phyloP scores from a whole-genome alignment of 768 basidiomycete species.

The Xanthoconium stramineum region DNA sequence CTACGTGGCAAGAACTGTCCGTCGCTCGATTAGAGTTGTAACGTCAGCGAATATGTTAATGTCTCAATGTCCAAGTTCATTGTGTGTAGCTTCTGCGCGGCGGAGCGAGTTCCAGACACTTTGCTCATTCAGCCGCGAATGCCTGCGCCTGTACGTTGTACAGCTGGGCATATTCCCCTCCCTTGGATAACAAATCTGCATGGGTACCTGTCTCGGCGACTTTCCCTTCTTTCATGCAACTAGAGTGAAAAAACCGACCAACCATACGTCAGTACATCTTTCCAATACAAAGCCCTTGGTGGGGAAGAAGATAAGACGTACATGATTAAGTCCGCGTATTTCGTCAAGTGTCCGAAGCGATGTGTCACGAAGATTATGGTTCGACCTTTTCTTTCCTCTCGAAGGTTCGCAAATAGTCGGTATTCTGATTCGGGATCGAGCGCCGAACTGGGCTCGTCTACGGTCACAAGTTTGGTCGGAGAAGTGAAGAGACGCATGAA shows the following conservation, averaged over 20 bases:
- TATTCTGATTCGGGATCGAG: conserved; percentile 37
- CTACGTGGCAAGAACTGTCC: too few relatives aligned
- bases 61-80: too few relatives aligned
- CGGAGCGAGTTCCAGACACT: too few relatives aligned
- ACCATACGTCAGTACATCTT: neutral
- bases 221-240: conserved; percentile 33
- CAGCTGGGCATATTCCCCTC: conserved; percentile 33
- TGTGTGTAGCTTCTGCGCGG: too few relatives aligned
- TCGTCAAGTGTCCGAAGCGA: conserved; percentile 38
- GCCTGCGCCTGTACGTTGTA: conserved; percentile 34
- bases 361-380: conserved; percentile 43
- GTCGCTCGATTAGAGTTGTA: too few relatives aligned
- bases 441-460: conserved; percentile 39
- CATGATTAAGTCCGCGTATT: conserved; percentile 37
- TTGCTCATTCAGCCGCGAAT: conserved; percentile 10
- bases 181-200: conserved; percentile 23
- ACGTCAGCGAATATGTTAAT: too few relatives aligned
- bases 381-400: conserved; percentile 27
- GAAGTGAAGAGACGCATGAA: conserved; percentile 39
- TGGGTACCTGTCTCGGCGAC: conserved; percentile 36
- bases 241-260: conserved; percentile 1
- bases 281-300: neutral
- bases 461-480: conserved; percentile 29
- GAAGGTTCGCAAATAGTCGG: conserved; percentile 29
- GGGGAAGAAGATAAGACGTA: conserved; percentile 15